phyloP scores from a whole-genome alignment of 2,329 filamentous ascomycete species.

The Dothistroma pini region DNA sequence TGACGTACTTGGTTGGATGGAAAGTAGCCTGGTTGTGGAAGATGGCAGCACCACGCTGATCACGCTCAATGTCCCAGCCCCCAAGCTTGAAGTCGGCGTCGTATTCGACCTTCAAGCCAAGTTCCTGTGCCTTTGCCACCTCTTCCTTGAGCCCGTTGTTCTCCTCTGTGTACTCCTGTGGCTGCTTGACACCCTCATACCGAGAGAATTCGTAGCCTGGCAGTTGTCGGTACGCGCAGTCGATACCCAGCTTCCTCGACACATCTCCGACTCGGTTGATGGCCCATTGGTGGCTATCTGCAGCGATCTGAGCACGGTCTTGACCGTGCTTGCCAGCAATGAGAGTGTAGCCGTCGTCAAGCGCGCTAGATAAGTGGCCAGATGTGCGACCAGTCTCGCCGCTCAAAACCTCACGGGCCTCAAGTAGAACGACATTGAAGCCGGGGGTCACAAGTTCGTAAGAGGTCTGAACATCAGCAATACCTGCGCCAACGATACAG shows the following conservation, averaged over 20 bases:
- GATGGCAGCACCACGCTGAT: conserved; percentile 52
- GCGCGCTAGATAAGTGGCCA: conserved; percentile 50
- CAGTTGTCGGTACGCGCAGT: conserved; percentile 54
- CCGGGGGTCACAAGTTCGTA: conserved; percentile 54
- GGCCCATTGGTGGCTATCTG: conserved; percentile 55
- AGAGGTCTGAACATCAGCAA: conserved; percentile 50
- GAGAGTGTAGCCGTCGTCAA: conserved; percentile 52
- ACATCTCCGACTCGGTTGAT: conserved; percentile 52
- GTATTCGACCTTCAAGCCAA: conserved; percentile 45
- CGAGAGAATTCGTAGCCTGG: conserved; percentile 52
- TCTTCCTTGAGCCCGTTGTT: conserved; percentile 47
- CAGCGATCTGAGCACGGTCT: conserved; percentile 22
- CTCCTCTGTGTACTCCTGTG: conserved; percentile 44
- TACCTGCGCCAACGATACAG: conserved; percentile 52
- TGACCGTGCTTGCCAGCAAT: conserved; percentile 52
- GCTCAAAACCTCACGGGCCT: conserved; percentile 53
- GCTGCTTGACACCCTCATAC: conserved; percentile 39
- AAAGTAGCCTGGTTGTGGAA: conserved; percentile 52
- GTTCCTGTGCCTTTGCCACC: conserved; percentile 41
- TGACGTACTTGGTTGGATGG: conserved; percentile 55
- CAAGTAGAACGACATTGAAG: conserved; percentile 49
- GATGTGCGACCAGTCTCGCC: conserved; percentile 54
- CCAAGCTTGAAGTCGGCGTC: conserved; percentile 46
- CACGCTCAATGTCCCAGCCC: conserved; percentile 51
- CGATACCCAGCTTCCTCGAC: conserved; percentile 47